phyloP scores from a whole-genome alignment of 202 grass and related monocot genomes.

The Panicum virgatum region DNA sequence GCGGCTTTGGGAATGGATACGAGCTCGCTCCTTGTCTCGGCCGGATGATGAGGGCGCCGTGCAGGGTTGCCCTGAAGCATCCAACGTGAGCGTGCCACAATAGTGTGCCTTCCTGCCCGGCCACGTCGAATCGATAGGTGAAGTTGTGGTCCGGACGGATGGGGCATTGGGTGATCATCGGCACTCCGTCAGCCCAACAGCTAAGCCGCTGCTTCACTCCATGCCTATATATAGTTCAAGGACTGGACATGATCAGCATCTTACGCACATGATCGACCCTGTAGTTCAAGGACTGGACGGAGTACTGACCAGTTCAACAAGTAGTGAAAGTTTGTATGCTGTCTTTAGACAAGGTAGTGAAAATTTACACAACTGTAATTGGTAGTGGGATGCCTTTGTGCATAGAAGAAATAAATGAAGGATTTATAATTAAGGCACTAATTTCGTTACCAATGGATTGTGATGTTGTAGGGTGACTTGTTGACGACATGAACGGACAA shows the following conservation, averaged over 20 bases:
- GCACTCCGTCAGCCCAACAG: slow-evolving; percentile 49
- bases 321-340: too few relatives aligned
- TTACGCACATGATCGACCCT: too few relatives aligned
- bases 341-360: too few relatives aligned
- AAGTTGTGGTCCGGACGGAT: slow-evolving; percentile 30
- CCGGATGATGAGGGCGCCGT: slow-evolving; percentile 45
- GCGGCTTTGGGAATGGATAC: slow-evolving; percentile 45
- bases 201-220: slow-evolving; percentile 14
- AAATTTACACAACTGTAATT: too few relatives aligned
- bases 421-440: too few relatives aligned
- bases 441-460: slow-evolving; percentile 49
- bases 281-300: too few relatives aligned
- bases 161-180: slow-evolving; percentile 57
- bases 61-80: slow-evolving; percentile 34
- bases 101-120: slow-evolving; percentile 42
- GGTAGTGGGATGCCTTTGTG: too few relatives aligned
- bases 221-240: too few relatives aligned
- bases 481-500: slow-evolving; percentile 44
- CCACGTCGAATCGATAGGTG: slow-evolving; percentile 37
- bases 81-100: slow-evolving; percentile 54
- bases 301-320: too few relatives aligned
- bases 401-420: too few relatives aligned
- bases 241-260: too few relatives aligned
- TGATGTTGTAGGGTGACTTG: slow-evolving; percentile 46
- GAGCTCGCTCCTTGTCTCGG: background rate